Evolutionary conservation across 108 stramenopile genomes (phyloP), one percentile per base, ranked within the genome.

Genomic region (Hondaea fermentalgiana): DNA sequence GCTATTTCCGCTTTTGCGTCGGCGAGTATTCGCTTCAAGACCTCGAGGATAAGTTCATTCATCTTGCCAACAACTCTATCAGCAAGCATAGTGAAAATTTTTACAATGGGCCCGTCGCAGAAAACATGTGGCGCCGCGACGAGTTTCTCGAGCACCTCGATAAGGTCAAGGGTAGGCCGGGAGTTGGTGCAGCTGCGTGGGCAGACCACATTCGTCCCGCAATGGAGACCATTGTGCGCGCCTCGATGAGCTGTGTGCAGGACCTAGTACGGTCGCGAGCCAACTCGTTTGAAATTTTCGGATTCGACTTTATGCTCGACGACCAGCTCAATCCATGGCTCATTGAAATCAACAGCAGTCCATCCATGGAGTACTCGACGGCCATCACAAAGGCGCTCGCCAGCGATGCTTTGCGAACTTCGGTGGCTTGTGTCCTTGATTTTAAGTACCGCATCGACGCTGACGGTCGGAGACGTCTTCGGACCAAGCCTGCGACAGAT

Each of bases 281-380:
- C 72, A 91, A 94, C 72, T 92, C 92, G 43, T 94, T 93, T 92
- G 94, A 94, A 90, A 88, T 94, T 3, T 94, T 92, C 60, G 94
- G 94, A 28, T 93, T 90, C 60, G 94, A 95, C 88, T 94, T 94
- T 89, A 95, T 95, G 94, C 57, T 95, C 44, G 94, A 95, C 88
- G 91, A 91, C 35, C 45, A 90, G 35, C 58, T 89, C 44, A 72
- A 87, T 49, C 90, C 93, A 4, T 94, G 94, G 94, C 89, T 95
- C 44, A 95, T 95, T 57, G 95, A 95, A 76, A 93, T 95, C 29
- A 95, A 95, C 72, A 91, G 92, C 59, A 93, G 92, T 89, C 95
- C 95, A 5, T 93, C 94, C 8, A 93, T 94, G 58, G 93, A 94
- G 72, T 94, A 94, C 88, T 91, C 91, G 72, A 94, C 94, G 55